These are phyloP conservation scores for Hemileia vastatrix DNA, from an alignment of 1,284 basidiomycete species.

Conservation along the genomic window DNA sequence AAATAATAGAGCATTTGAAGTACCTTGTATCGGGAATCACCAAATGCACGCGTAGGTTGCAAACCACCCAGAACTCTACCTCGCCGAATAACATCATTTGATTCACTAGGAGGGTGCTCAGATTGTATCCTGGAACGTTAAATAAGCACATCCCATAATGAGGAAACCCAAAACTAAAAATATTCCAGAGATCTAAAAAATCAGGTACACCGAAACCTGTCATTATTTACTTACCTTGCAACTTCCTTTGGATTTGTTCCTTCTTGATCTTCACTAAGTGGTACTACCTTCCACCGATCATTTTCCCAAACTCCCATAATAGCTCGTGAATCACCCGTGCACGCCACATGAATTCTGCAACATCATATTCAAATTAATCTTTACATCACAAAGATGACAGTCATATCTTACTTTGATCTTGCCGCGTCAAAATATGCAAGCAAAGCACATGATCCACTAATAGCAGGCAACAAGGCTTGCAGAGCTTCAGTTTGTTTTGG, in stretches of 20 bases:
- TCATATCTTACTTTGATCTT: constrained; percentile 6
- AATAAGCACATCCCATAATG: neutral
- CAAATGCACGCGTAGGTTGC: constrained; percentile 84
- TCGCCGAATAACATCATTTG: constrained; percentile 66
- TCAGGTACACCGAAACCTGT: too few species aligned
- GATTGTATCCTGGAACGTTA: constrained; percentile 60
- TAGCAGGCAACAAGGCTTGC: constrained; percentile 63
- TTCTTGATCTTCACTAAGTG: constrained; percentile 88
- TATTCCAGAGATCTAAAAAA: neutral
- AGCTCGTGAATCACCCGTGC: constrained; percentile 86
- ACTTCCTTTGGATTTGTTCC: constrained; percentile 77
- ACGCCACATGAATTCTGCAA: constrained; percentile 64
- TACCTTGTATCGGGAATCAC: constrained; percentile 50
- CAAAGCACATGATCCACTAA: constrained; percentile 74
- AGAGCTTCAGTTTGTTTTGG: constrained; percentile 26
- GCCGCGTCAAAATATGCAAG: constrained; percentile 75
- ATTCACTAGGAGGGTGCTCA: constrained; percentile 70
- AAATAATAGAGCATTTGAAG: constrained; percentile 32
- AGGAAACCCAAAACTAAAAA: neutral
- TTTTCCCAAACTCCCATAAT: constrained; percentile 77
- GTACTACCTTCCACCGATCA: constrained; percentile 74
- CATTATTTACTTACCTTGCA: constrained; percentile 21
- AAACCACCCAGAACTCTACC: constrained; percentile 68
- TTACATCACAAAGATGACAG: neutral
- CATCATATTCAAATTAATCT: neutral